Evolutionary conservation across 2,329 filamentous ascomycete genomes (phyloP).

Genomic region (Neoscytalidium dimidiatum): DNA sequence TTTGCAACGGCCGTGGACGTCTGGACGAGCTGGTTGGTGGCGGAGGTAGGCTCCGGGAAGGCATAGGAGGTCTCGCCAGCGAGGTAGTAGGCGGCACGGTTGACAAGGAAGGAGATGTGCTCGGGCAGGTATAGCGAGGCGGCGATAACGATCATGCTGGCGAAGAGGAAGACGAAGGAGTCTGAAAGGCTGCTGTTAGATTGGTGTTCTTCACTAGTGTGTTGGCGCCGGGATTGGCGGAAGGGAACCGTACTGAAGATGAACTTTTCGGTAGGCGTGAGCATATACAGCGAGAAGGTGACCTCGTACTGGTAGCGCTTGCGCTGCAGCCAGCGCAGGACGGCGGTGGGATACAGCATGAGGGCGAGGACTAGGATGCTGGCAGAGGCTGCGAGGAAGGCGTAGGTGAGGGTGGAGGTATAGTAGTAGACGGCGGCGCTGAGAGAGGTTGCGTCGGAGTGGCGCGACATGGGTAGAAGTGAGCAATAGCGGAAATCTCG

Average conservation of each 20-base stretch:
- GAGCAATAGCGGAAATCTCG: neutral
- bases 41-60: neutral
- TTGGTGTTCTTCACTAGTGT: neutral
- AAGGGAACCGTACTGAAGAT: constrained; percentile 75
- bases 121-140: constrained; percentile 90
- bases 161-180: constrained; percentile 86
- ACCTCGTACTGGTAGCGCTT: constrained; percentile 99
- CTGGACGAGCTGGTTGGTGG: neutral
- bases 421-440: constrained; percentile 22
- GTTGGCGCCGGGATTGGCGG: neutral
- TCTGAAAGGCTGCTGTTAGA: constrained; percentile 55
- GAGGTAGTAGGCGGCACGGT: constrained; percentile 93
- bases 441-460: constrained; percentile 10
- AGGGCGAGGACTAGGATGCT: constrained; percentile 43
- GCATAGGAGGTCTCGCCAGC: constrained; percentile 62
- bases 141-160: constrained; percentile 83
- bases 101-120: constrained; percentile 79
- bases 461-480: constrained; percentile 7
- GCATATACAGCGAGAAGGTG: constrained; percentile 95
- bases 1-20: constrained; percentile 5
- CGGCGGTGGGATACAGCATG: constrained; percentile 51
- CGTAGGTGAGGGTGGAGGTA: constrained; percentile 36
- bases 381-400: constrained; percentile 33
- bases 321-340: constrained; percentile 84
- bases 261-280: constrained; percentile 93